Evolutionary conservation across 169 alveolate genomes (phyloP).

Genomic region (Besnoitia besnoiti): DNA sequence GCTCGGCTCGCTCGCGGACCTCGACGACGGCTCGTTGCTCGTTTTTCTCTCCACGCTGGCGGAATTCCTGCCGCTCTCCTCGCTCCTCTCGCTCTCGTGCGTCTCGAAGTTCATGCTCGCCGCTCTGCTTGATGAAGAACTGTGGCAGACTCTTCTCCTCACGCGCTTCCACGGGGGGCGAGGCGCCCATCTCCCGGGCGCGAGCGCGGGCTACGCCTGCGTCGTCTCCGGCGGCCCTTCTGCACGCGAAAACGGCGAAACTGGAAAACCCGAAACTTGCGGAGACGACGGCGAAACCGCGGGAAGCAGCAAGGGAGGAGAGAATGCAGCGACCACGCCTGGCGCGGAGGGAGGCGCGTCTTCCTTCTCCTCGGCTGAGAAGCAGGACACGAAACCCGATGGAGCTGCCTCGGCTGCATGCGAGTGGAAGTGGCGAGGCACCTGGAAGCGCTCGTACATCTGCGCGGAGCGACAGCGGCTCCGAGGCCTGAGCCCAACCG

Average conservation of each 20-base stretch:
- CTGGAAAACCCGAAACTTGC: not conserved
- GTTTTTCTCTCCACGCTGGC: not conserved
- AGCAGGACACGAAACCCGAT: not conserved
- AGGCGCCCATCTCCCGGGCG: too few species aligned
- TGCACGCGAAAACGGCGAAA: not conserved
- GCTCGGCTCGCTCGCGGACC: not conserved
- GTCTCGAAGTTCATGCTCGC: not conserved
- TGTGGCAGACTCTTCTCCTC: not conserved
- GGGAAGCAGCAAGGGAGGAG: too few species aligned
- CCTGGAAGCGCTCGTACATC: not conserved
- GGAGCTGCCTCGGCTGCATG: not conserved
- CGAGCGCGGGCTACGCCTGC: too few species aligned
- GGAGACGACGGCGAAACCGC: not conserved
- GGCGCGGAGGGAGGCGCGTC: too few species aligned
- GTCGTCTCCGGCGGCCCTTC: too few species aligned
- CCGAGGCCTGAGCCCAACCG: not conserved
- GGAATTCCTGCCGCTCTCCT: not conserved
- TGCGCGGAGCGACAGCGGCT: not conserved
- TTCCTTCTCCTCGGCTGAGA: too few species aligned
- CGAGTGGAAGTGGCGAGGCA: not conserved
- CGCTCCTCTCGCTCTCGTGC: not conserved
- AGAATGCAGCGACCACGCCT: too few species aligned
- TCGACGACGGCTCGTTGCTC: not conserved
- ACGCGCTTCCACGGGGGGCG: not conserved
- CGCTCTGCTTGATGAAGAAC: not conserved